A percentile compares a stretch with the other conserved stretches of the same genome.
Conservation (phyloP, 371 early-diverging fungal species). For the Saksenaea oblongispora region DNA sequence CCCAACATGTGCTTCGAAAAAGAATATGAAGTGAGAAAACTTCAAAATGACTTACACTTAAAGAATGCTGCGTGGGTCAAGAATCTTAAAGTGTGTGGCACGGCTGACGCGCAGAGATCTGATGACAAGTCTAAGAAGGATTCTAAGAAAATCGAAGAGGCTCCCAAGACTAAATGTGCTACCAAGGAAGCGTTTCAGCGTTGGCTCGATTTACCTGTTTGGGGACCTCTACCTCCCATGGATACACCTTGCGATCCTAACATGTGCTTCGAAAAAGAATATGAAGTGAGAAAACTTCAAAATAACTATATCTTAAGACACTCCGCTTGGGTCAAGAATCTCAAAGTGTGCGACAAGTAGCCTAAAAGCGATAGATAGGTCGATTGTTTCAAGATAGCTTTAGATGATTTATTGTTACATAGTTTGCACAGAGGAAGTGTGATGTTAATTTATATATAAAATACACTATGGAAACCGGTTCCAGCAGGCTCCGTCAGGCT, state of each 20-base stretch:
- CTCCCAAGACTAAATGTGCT: background rate
- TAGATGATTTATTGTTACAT: too few species aligned
- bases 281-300: background rate
- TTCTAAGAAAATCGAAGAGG: too few species aligned
- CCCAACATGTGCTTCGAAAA: background rate
- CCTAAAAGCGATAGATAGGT: too few species aligned
- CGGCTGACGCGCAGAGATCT: background rate
- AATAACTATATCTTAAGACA: background rate
- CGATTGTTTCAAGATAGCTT: too few species aligned
- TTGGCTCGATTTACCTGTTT: background rate
- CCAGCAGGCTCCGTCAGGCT: too few species aligned
- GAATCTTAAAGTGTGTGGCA: too few species aligned
- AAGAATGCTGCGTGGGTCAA: too few species aligned
- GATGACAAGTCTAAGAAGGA: background rate
- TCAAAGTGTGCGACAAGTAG: background rate
- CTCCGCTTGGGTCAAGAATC: background rate
- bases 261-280: background rate
- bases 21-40: too few species aligned
- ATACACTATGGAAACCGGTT: too few species aligned
- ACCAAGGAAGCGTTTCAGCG: background rate
- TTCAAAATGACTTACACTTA: too few species aligned
- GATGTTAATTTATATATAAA: too few species aligned
- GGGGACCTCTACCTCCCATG: background rate
- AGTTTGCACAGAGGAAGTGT: too few species aligned
- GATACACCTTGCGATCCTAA: background rate